Evolutionary conservation across 192 early-diverging fungal genomes (phyloP), one percentile per base, ranked within the genome.

Genomic region (Endogone sp.): DNA sequence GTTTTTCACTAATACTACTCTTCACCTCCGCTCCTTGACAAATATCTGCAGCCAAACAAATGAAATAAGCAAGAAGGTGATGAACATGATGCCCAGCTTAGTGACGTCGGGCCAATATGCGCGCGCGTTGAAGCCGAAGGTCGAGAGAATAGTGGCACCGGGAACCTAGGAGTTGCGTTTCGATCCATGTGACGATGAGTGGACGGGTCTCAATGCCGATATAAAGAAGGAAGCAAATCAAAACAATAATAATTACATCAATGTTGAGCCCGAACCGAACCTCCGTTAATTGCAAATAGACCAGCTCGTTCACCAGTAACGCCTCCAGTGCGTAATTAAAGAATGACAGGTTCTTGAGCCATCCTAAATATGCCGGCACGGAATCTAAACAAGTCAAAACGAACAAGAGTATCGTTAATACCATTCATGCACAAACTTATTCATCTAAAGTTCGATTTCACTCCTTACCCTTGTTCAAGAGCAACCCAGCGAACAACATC

Each of bases 281-380:
- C 59, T 95, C 93, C 32, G 88, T 82, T 8, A 95, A 74, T 61
- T 88, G 89, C 32, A 95, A 77, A 54, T 92, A 86, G 2, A 90
- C 83, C 20, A 98, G 83, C 75, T 98, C 95, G 73, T 96, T 98
- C 30, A 94, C 94, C 26, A 95, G 77, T 29, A 98, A 67, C 0
- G 95, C 93, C 66, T 98, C 95, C 60, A 95, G 88, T 6, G 91
- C 95, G 74, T 89, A 86, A 63, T 98, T 95, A 74, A 95, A 98
- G 67, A 94, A 93, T 21, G 93, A 94, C 3, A 93, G 66, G 10
- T 86, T 68, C 67, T 93, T 85, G 4, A 92, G 64, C 88, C 88
- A 91, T 16, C 82, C 75, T 6, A 89, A 71, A 22, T 81, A 76
- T 8, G 84, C 79, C 3, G 91, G 86, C 31, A 93, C 91, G 0